Evolutionary conservation across 2,329 filamentous ascomycete genomes (phyloP).

Genomic region (Thielaviopsis punctulata): DNA sequence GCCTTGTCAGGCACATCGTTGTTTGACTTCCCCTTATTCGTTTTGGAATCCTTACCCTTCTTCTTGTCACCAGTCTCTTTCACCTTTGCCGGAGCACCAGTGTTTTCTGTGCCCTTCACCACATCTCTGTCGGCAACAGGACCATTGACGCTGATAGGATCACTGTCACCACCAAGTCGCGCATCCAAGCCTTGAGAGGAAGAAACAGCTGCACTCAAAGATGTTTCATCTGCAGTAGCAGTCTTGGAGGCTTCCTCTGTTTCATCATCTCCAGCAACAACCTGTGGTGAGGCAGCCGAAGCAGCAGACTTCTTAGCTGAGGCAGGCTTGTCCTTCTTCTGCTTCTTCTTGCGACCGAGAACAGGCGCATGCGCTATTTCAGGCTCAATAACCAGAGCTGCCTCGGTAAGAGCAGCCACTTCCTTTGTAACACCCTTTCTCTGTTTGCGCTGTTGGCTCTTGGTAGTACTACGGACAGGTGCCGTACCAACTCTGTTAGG

Average conservation of each 20-base stretch:
- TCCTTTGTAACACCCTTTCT: slow-evolving; percentile 46
- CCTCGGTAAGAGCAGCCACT: slow-evolving; percentile 39
- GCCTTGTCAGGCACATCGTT: neutral
- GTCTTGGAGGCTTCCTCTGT: neutral
- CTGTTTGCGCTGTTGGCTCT: slow-evolving; percentile 64
- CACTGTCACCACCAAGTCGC: neutral
- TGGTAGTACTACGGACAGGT: slow-evolving; percentile 51
- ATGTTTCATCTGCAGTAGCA: neutral
- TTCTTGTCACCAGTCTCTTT: slow-evolving; percentile 7
- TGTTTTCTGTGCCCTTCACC: neutral
- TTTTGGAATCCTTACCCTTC: slow-evolving; percentile 7
- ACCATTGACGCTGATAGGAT: neutral
- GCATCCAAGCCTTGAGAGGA: neutral
- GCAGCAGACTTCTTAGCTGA: slow-evolving; percentile 14
- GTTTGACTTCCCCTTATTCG: neutral
- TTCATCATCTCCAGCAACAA: neutral
- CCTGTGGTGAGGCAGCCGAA: slow-evolving; percentile 9
- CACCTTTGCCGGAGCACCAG: neutral
- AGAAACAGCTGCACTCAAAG: neutral
- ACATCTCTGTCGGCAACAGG: neutral
- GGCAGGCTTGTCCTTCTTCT: slow-evolving; percentile 51
- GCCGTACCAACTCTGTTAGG: slow-evolving; percentile 45
- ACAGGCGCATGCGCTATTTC: slow-evolving; percentile 48
- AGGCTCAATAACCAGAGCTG: slow-evolving; percentile 33
- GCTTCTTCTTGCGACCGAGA: slow-evolving; percentile 66